These are phyloP conservation scores for Aspergillus ochraceus DNA, from an alignment of 2,329 filamentous ascomycete species.

Conservation along the genomic window DNA sequence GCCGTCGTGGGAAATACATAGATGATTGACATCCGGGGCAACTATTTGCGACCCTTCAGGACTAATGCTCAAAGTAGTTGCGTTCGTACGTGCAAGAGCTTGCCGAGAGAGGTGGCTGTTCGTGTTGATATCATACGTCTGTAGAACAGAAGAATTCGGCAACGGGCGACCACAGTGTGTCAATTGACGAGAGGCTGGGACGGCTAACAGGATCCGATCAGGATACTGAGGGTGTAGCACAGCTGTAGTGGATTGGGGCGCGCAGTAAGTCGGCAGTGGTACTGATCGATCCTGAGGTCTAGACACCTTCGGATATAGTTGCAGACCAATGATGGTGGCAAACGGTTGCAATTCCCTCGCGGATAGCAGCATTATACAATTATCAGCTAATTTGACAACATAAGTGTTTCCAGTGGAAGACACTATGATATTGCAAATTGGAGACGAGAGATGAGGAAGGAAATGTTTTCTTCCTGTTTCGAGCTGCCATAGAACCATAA, in stretches of 20 bases:
- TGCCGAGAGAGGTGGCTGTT: constrained; percentile 81
- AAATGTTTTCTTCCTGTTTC: constrained; percentile 80
- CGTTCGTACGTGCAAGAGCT: constrained; percentile 82
- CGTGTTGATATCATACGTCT: constrained; percentile 81
- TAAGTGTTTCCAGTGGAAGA: constrained; percentile 80
- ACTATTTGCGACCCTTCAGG: constrained; percentile 69
- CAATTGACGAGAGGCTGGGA: constrained; percentile 55
- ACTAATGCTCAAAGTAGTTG: constrained; percentile 75
- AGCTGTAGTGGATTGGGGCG: constrained; percentile 50
- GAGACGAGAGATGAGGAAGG: constrained; percentile 84
- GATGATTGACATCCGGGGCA: constrained; percentile 73
- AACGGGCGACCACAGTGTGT: constrained; percentile 36
- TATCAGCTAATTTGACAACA: constrained; percentile 82
- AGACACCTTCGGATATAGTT: constrained; percentile 52
- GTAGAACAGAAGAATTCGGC: constrained; percentile 62
- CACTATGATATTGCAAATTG: constrained; percentile 80
- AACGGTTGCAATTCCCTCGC: constrained; percentile 85
- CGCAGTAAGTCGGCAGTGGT: background rate
- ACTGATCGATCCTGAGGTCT: constrained; percentile 45
- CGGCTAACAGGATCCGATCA: constrained; percentile 67
- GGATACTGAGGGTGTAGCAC: constrained; percentile 62
- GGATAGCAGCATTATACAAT: constrained; percentile 86
- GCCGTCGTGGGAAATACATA: constrained; percentile 77
- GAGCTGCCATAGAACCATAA: constrained; percentile 89
- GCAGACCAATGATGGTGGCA: constrained; percentile 80